A percentile compares a stretch with the other conserved stretches of the same genome.
Conservation (phyloP, 352 stramenopile genomes). For the Peronospora farinosa region DNA sequence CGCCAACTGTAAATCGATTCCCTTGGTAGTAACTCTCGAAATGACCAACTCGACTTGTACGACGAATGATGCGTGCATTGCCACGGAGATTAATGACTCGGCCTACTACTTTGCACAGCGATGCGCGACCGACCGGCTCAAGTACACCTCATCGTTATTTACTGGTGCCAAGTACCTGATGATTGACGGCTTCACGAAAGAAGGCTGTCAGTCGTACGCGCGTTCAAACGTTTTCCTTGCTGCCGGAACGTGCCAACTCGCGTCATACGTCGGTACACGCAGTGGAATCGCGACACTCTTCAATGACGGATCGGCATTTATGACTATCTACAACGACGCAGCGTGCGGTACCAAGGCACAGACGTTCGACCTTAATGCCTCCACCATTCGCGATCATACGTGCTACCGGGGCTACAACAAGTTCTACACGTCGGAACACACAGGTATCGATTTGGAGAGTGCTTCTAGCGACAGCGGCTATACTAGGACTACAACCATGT, state of each 20-base stretch:
- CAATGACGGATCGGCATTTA: slow-evolving; percentile 32
- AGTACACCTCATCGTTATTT: slow-evolving; percentile 30
- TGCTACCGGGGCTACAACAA: slow-evolving; percentile 33
- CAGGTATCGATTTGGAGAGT: slow-evolving; percentile 4
- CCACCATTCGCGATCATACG: slow-evolving; percentile 17
- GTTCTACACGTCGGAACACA: slow-evolving; percentile 31
- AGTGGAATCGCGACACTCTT: slow-evolving; percentile 33
- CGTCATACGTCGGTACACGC: slow-evolving; percentile 27
- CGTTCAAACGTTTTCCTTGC: slow-evolving; percentile 32
- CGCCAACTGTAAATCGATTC: slow-evolving; percentile 28
- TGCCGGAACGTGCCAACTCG: slow-evolving; percentile 31
- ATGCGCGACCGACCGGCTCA: slow-evolving; percentile 26
- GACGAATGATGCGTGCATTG: slow-evolving; percentile 20
- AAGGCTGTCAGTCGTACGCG: slow-evolving; percentile 21
- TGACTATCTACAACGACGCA: slow-evolving; percentile 39
- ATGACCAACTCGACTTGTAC: slow-evolving; percentile 16
- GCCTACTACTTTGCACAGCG: slow-evolving; percentile 34
- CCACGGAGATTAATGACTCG: slow-evolving; percentile 30
- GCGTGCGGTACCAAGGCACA: slow-evolving; percentile 26
- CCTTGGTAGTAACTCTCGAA: slow-evolving; percentile 30
- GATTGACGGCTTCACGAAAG: slow-evolving; percentile 29
- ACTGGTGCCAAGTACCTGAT: slow-evolving; percentile 34
- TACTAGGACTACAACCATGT: slow-evolving; percentile 4
- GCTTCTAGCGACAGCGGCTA: slow-evolving; percentile 9
- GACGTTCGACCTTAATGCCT: slow-evolving; percentile 25